Evolutionary conservation across 192 early-diverging fungal species (phyloP), one percentile per base, ranked within the genome.

Genomic region (Coemansia sp.): DNA sequence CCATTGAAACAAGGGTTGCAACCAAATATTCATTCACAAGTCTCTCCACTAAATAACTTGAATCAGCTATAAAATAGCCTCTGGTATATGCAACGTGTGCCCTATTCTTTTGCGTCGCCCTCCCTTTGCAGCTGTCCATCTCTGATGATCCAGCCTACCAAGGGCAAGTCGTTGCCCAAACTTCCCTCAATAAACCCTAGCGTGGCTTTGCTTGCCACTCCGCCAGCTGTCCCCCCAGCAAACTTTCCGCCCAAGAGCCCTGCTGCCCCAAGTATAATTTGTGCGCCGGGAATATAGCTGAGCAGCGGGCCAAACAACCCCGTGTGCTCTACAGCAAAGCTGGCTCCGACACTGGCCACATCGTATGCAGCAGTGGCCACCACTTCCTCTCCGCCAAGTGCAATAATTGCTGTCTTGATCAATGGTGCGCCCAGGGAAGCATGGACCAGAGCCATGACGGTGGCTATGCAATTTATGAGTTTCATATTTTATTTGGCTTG

Each of bases 111-210:
- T 43, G 11, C 2, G 5, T 34, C 40, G 12, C 17, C 56, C 15
- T 24, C 27, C 26, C 32, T 59, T 4, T 58, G 12, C 12, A 42
- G 32, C 7, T 70, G 58, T 24, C 65, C 63, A 7, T 79, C 29
- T 9, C 76, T 62, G 18, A 79, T 73, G 43, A 79, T 68, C 62
- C 66, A 68, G 2, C 76, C 76, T 29, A 73, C 35, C 35, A 79
- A 54, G 10, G 76, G 76, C 15, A 67, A 29, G 41, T 67, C 35
- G 19, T 79, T 70, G 38, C 76, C 76, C 18, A 24, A 1, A 5
- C 53, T 58, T 8, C 76, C 70, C 11, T 72, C 67, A 8, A 79
- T 40, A 19, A 79, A 66, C 0, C 67, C 67, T 19, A 58, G 43
- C 0, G 46, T 44, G 27, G 70, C 63, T 24, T 48, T 66, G 57